These are phyloP conservation scores for Teratosphaeria epicoccoides DNA, from an alignment of 2,329 filamentous ascomycete species.

Conservation along the genomic window DNA sequence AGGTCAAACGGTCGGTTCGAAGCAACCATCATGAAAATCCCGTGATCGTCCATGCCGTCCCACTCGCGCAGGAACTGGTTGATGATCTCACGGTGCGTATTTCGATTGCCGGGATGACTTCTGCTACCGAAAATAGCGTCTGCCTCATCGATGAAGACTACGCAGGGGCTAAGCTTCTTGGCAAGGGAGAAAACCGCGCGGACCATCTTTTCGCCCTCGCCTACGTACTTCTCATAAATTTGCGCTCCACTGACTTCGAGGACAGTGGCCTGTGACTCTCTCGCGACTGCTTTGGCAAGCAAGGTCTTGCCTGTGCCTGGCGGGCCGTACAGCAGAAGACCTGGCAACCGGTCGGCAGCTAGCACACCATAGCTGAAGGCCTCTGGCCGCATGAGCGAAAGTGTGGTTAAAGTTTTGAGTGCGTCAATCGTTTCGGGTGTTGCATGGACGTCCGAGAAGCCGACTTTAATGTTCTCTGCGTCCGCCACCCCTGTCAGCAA, in stretches of 20 bases:
- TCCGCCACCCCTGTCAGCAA: conserved; percentile 74
- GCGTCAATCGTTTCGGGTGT: conserved; percentile 74
- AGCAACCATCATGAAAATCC: conserved; percentile 95
- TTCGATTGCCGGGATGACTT: conserved; percentile 52
- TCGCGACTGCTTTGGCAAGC: conserved; percentile 55
- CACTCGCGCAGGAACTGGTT: conserved; percentile 96
- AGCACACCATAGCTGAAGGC: conserved; percentile 95
- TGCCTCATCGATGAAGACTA: conserved; percentile 95
- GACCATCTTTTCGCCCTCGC: conserved; percentile 93
- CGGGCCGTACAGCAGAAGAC: conserved; percentile 90
- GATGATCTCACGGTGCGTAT: conserved; percentile 75
- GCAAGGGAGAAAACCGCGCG: conserved; percentile 83
- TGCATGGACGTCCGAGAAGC: conserved; percentile 78
- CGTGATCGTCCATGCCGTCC: conserved; percentile 73
- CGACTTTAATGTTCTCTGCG: conserved; percentile 69
- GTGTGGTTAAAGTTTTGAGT: conserved; percentile 75
- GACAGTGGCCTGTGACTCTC: conserved; percentile 55
- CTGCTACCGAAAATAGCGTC: conserved; percentile 82
- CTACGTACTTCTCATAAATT: conserved; percentile 93
- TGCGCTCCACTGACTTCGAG: conserved; percentile 83
- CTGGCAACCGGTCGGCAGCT: conserved; percentile 80
- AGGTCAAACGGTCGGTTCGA: conserved; percentile 93
- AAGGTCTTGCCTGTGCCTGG: conserved; percentile 85
- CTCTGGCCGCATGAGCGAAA: conserved; percentile 78
- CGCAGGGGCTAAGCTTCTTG: conserved; percentile 79